Evolutionary conservation across 192 early-diverging fungal genomes (phyloP).

Genomic region (Funneliformis mosseae): DNA sequence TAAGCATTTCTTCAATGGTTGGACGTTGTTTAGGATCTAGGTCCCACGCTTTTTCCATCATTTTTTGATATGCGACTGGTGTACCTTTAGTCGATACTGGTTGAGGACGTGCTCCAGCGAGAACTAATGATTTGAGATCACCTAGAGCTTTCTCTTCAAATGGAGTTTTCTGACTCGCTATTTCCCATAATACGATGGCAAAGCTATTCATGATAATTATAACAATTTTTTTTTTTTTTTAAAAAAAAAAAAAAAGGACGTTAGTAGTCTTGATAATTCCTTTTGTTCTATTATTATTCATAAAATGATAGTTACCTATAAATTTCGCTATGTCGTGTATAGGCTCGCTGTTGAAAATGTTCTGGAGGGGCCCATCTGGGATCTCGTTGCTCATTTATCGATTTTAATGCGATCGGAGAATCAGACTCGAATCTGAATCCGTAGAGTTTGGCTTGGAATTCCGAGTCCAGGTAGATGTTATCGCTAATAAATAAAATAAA

Average conservation of each 20-base stretch:
- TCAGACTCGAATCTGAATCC: neutral
- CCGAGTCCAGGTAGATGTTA: neutral
- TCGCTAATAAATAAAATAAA: neutral
- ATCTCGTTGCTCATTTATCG: neutral
- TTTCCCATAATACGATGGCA: neutral
- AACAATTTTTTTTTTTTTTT: too few species aligned
- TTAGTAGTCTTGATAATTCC: too few species aligned
- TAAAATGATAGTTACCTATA: too few species aligned
- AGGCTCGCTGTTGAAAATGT: too few species aligned
- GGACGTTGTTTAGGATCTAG: conserved; percentile 34
- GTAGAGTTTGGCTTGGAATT: neutral
- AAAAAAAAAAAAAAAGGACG: too few species aligned
- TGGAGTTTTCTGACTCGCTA: neutral
- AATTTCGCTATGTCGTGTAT: too few species aligned
- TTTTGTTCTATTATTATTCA: too few species aligned
- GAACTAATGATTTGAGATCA: neutral
- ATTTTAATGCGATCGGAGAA: neutral
- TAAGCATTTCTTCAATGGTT: conserved; percentile 35
- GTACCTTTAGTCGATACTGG: conserved; percentile 22
- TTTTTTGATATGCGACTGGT: conserved; percentile 36
- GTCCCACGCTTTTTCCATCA: conserved; percentile 45
- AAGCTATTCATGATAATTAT: neutral
- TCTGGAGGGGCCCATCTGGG: neutral
- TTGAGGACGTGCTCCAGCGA: neutral
- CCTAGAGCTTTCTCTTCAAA: neutral